Conservation (phyloP, 148 eudicot species). For the Limonium bicolor region DNA sequence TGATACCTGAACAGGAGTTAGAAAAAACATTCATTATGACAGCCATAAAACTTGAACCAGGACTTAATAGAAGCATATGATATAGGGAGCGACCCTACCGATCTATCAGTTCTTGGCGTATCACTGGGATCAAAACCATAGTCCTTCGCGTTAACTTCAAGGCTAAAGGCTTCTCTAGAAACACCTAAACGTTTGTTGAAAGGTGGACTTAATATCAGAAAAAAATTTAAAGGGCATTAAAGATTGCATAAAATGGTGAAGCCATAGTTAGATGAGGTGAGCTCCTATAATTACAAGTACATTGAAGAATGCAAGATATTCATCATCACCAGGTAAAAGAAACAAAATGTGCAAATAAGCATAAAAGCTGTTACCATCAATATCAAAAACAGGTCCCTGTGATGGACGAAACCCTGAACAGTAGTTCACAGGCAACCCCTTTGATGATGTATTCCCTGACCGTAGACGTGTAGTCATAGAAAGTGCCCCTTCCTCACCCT, state of each 20-base stretch:
- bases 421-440: constrained; percentile 88
- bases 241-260: no score
- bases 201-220: no score
- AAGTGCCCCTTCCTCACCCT: constrained; percentile 99
- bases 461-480: constrained; percentile 84
- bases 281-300: no score
- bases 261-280: no score
- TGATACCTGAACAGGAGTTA: constrained; percentile 53
- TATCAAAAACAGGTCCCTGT: constrained; percentile 32
- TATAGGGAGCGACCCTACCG: constrained; percentile 23
- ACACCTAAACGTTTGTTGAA: no score
- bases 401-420: constrained; percentile 92
- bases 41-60: no score
- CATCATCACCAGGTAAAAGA: no score
- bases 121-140: constrained; percentile 81
- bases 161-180: constrained; percentile 61
- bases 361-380: constrained; percentile 37
- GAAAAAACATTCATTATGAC: no score
- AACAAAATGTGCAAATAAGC: neutral
- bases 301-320: no score
- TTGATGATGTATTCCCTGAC: constrained; percentile 55
- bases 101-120: constrained; percentile 97
- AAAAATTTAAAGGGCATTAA: no score
- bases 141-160: constrained; percentile 71
- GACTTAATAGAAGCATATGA: no score